These are phyloP conservation scores for Ophiosphaerella korrae DNA, from an alignment of 2,329 filamentous ascomycete genomes.

Conservation along the genomic window DNA sequence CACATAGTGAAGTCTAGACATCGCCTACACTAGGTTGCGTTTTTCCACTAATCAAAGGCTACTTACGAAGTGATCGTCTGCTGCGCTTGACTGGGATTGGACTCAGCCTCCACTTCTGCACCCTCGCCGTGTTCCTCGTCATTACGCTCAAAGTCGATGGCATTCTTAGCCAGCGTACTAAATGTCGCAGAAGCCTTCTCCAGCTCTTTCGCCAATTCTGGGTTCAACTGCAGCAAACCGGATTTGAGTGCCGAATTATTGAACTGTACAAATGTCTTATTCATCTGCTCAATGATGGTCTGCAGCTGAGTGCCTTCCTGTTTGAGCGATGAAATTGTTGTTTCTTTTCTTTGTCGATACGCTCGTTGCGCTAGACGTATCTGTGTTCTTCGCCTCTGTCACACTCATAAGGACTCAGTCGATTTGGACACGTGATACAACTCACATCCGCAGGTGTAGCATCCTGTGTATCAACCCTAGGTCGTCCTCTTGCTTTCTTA, in stretches of 20 bases:
- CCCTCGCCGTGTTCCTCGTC: constrained; percentile 44
- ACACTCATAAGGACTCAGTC: too few relatives aligned
- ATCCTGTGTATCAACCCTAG: constrained; percentile 76
- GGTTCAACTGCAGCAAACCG: constrained; percentile 62
- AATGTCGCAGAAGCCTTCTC: constrained; percentile 64
- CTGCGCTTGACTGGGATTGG: background rate
- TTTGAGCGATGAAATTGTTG: constrained; percentile 74
- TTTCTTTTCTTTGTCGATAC: constrained; percentile 84
- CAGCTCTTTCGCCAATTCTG: constrained; percentile 64
- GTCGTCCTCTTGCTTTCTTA: constrained; percentile 71
- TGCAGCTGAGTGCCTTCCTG: constrained; percentile 72
- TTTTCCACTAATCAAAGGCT: too few relatives aligned
- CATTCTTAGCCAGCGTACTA: constrained; percentile 57
- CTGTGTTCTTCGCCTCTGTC: constrained; percentile 78
- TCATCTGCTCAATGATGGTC: constrained; percentile 74
- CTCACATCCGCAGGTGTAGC: constrained; percentile 79
- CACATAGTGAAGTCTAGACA: background rate
- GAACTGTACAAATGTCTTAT: constrained; percentile 69
- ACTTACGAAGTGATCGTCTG: background rate
- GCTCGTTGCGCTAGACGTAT: constrained; percentile 85
- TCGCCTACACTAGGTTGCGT: background rate
- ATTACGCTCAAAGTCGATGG: constrained; percentile 41
- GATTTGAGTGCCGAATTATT: constrained; percentile 65
- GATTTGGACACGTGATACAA: constrained; percentile 28
- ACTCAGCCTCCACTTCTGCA: constrained; percentile 6